Conservation (phyloP, 768 basidiomycete species). For the Lyophyllum semitale region DNA sequence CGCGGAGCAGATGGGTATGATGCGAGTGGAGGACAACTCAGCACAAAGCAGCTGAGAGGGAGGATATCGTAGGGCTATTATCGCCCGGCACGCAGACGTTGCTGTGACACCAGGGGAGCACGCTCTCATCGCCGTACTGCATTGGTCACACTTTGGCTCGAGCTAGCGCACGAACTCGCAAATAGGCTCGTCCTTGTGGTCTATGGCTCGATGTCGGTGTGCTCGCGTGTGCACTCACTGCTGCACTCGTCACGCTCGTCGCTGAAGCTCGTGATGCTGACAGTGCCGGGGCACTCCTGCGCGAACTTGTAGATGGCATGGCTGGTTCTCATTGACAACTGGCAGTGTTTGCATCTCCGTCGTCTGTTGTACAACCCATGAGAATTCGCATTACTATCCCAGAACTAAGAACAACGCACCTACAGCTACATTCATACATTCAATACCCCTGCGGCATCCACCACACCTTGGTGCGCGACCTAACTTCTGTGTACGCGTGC, state of each 20-base stretch:
- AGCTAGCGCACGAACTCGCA: conserved; percentile 32
- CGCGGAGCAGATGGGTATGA: too few relatives aligned
- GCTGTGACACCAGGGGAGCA: conserved; percentile 40
- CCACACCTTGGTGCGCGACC: too few relatives aligned
- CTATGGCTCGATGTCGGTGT: conserved; percentile 47
- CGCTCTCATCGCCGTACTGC: conserved; percentile 29
- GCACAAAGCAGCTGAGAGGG: conserved; percentile 61
- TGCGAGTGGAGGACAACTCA: conserved; percentile 27
- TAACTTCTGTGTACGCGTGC: too few relatives aligned
- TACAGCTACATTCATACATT: too few relatives aligned
- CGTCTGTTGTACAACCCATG: too few relatives aligned
- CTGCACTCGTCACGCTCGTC: conserved; percentile 69
- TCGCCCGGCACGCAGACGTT: conserved; percentile 53
- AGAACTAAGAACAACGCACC: too few relatives aligned
- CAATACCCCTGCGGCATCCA: too few relatives aligned
- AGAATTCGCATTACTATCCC: too few relatives aligned
- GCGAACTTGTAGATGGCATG: conserved; percentile 71
- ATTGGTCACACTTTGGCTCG: conserved; percentile 35
- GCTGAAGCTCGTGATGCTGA: conserved; percentile 55
- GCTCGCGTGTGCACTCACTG: conserved; percentile 67
- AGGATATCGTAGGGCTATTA: conserved; percentile 62
- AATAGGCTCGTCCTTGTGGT: conserved; percentile 44
- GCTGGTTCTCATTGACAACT: too few relatives aligned
- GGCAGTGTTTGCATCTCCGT: too few relatives aligned
- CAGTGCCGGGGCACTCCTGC: conserved; percentile 47